These are phyloP conservation scores for Pythium phragmiticola DNA, from an alignment of 352 stramenopile genomes.

Conservation along the genomic window DNA sequence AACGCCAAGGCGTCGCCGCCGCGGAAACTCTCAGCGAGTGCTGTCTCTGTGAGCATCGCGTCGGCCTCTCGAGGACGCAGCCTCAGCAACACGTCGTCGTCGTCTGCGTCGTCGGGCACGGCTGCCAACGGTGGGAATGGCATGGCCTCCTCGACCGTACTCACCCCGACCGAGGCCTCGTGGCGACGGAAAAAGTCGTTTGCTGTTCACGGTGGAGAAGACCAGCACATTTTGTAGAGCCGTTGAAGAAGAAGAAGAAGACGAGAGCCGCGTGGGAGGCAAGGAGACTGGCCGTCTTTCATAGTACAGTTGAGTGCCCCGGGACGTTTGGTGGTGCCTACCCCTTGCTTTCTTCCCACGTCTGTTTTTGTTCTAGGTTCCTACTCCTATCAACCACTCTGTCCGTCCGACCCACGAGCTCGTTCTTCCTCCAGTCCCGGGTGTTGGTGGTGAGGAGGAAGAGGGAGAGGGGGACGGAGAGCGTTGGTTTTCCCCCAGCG, in stretches of 20 bases:
- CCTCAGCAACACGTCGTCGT: constrained; percentile 10
- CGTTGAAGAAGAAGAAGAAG: constrained; percentile 9
- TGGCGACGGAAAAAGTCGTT: constrained; percentile 33
- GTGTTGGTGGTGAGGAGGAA: constrained; percentile 4
- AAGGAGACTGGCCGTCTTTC: constrained; percentile 16
- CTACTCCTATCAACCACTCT: constrained; percentile 5
- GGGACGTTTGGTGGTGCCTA: constrained; percentile 11
- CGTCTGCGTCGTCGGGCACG: not conserved
- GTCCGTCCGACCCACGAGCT: not conserved
- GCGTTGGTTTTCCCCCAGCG: not conserved
- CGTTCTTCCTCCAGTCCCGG: constrained; percentile 1
- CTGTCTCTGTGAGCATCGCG: constrained; percentile 15
- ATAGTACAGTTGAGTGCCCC: constrained; percentile 27
- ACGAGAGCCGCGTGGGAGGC: not conserved
- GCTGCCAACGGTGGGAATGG: not conserved
- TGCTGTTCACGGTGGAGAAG: constrained; percentile 15
- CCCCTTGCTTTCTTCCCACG: constrained; percentile 1
- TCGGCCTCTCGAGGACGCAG: not conserved
- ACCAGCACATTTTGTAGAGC: constrained; percentile 27
- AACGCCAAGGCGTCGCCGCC: not conserved
- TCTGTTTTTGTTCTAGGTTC: constrained; percentile 13
- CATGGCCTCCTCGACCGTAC: not conserved
- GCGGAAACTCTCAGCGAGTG: constrained; percentile 2
- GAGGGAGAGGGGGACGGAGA: not conserved
- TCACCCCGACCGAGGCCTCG: constrained; percentile 16